Base-by-base conservation (phyloP, 1,284 basidiomycete genomes). In the Mycosarcoma maydis region DNA sequence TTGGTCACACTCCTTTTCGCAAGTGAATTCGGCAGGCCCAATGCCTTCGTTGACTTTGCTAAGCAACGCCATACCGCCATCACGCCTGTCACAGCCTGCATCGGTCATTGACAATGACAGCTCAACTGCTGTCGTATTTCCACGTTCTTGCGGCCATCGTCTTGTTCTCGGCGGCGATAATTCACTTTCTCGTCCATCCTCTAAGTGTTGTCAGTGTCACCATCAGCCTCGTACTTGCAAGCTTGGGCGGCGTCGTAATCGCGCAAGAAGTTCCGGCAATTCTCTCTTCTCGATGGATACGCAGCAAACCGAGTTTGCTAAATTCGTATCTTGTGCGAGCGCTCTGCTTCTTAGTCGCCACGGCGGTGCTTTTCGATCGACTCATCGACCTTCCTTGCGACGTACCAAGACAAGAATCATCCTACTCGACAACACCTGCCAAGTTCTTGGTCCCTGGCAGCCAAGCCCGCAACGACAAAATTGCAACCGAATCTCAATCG, bases 121-220 rank as follows among this genome's bases (percentile, higher is more conserved):
- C 13, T 6, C 27, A 29, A 7, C 7, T 29, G 13, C 27, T 29
- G 27, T 29, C 39, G 17, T 20, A 29, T 11, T 32, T 64, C 10
- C 54, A 57, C 50, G 22, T 57, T 9, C 2, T 64, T 7, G 37
- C 29, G 7, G 53, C 54, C 0, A 29, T 49, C 17, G 10, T 24
- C 6, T 23, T 53, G 4, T 41, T n/a, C 9, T 20, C 16, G 3
- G 36, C 33, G n/a, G 39, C 54, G 1, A 36, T 23, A 5, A 26
- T 49, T 23, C 42, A 53, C 30, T 14, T 53, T 9, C 30, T 64
- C 41, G 36, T 47, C 9, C 60, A 64, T 32, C 60, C 60, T 2
- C 29, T 64, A 2, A 17, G 13, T 22, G 26, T 53, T 16, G 27
- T 41, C 26, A 30, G 7, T 4, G 17, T 32, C 10, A 41, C 60